phyloP scores from a whole-genome alignment of 2,329 filamentous ascomycete species.

The Xylariomycetidae sp. region DNA sequence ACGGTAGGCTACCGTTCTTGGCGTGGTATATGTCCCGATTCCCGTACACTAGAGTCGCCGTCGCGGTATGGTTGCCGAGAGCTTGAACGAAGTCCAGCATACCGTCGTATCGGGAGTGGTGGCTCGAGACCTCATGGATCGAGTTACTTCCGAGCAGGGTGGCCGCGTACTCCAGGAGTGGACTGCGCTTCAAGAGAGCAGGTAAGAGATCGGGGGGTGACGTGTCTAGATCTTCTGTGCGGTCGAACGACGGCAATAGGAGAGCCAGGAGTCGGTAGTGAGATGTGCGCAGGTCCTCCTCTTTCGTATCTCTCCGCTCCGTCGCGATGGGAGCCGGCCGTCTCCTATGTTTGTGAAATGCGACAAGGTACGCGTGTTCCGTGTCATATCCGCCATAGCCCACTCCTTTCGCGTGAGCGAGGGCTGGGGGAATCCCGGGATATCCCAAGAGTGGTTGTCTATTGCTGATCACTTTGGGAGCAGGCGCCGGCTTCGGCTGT shows the following conservation, averaged over 20 bases:
- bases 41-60: slow-evolving; percentile 26
- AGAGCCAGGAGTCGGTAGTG: slow-evolving; percentile 15
- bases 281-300: slow-evolving; percentile 5
- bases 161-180: slow-evolving; percentile 12
- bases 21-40: slow-evolving; percentile 28
- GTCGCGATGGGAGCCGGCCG: background rate
- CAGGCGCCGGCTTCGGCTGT: background rate
- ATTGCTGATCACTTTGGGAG: background rate
- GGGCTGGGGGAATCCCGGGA: background rate
- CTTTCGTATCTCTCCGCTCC: slow-evolving; percentile 1
- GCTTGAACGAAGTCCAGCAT: slow-evolving; percentile 35
- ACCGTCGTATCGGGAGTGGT: slow-evolving; percentile 28
- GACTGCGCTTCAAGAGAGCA: slow-evolving; percentile 17
- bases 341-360: too few species aligned
- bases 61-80: slow-evolving; percentile 28
- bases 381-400: background rate
- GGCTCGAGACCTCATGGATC: slow-evolving; percentile 22
- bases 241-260: slow-evolving; percentile 9
- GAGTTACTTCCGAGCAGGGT: slow-evolving; percentile 13
- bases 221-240: background rate
- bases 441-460: too few species aligned
- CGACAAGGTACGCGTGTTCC: background rate
- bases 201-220: slow-evolving; percentile 6
- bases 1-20: slow-evolving; percentile 29
- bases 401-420: background rate